Conservation (phyloP, 139 green algal genomes). For the Micractinium sp. region DNA sequence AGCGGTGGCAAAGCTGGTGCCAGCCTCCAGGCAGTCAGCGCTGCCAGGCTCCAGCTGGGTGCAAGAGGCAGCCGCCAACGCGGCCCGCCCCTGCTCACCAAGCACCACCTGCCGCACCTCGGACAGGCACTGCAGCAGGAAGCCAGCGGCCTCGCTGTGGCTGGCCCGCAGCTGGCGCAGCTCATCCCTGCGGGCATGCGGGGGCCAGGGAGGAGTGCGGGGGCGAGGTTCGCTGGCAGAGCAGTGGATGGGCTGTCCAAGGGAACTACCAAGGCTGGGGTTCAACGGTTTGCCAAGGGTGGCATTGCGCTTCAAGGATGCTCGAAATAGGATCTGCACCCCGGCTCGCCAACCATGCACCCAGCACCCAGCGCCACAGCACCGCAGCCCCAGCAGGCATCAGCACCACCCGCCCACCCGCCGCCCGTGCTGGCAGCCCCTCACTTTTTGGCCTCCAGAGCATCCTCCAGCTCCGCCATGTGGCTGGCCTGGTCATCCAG, state of each 20-base stretch:
- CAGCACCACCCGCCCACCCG: not conserved
- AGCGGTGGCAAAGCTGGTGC: not conserved
- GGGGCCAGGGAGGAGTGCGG: not conserved
- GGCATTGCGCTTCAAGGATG: not conserved
- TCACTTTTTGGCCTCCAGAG: not conserved
- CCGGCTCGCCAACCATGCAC: not conserved
- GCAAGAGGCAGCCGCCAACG: not conserved
- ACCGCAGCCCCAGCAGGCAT: not conserved
- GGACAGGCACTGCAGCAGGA: constrained; percentile 19
- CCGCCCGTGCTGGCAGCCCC: not conserved
- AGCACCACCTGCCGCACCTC: constrained; percentile 18
- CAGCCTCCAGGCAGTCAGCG: not conserved
- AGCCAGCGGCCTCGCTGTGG: not conserved
- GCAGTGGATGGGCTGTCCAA: not conserved
- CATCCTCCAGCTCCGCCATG: not conserved
- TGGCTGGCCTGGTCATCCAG: not conserved
- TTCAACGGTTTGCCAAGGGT: not conserved
- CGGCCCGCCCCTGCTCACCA: not conserved
- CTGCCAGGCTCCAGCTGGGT: not conserved
- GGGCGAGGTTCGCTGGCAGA: not conserved
- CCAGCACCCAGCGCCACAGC: not conserved
- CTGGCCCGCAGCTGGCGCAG: not conserved
- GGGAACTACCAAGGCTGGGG: not conserved
- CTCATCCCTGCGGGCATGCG: not conserved
- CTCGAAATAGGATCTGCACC: no score